Evolutionary conservation across 2,329 filamentous ascomycete species (phyloP), one percentile per base, ranked within the genome.

Genomic region (Nectriaceae sp.): DNA sequence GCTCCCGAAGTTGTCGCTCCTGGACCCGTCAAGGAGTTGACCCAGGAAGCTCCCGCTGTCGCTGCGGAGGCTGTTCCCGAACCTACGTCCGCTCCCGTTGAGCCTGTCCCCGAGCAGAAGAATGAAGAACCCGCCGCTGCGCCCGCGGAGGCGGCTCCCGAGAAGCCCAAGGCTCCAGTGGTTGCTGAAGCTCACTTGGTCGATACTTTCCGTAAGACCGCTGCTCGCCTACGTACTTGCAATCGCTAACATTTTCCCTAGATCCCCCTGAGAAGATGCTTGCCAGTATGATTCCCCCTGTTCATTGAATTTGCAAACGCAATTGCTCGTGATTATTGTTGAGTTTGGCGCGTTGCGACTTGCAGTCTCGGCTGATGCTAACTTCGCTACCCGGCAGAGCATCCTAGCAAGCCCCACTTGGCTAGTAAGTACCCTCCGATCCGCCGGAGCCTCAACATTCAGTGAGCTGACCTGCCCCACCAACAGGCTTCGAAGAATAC

Each of bases 181-280:
- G 87, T 91, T 63, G 77, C 79, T 53, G 88, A 91, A 77, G 87
- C 88, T 64, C 87, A 90, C 70, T 73, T 85, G 65, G 87, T 90
- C 60, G 85, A 89, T 70, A 91, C 87, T 18, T 90, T 76, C 65
- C 81, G 83, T 86, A 72, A 78, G 82, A 50, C 49, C 38, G 21
- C 21, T 18, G 21, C 24, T 42, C 37, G 36, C 49, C 33, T n/a
- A 21, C 18, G 21, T 38, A 37, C 49, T 44, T 50, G 26, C 37
- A 48, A 53, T 46, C 37, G 51, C 57, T 62, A 55, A 57, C 46
- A 15, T 13, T 20, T 42, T 55, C 50, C 58, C 18, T 40, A 86
- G 83, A 84, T 61, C 82, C 83, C 58, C 83, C 83, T 5, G 69
- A 79, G 66, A 84, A 83, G 73, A 85, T 87, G 82, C 78, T 86